Base-by-base conservation (phyloP, 495 filamentous ascomycete species). In the Astrocystis sublimbata region DNA sequence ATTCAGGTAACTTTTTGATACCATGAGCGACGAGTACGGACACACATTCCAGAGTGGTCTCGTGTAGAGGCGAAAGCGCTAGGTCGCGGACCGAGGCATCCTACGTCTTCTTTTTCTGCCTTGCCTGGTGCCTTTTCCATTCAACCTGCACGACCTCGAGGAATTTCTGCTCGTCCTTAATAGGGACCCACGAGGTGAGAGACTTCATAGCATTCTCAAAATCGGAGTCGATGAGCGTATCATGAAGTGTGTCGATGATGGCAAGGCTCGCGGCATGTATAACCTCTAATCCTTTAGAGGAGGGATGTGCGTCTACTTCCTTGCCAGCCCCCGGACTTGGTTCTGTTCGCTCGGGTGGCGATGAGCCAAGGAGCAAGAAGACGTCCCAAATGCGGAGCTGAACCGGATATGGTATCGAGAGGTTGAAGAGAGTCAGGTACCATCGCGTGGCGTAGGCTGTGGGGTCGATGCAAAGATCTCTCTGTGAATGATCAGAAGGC, bases 121-220 rank as follows among this genome's bases (percentile, higher is more conserved):
- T 71, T 33, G 56, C 61, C 62, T 79, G 80, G 70, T 89, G 86
- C 68, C 86, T 78, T 75, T 89, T 94, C 87, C 91, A 98, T 78
- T 97, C 94, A 17, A 90, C 85, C 70, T 90, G 87, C n/a, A 92
- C 86, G 21, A 99, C 93, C 62, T 89, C 88, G 92, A 99, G 96
- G 66, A 99, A 82, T 36, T 96, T 72, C 70, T 99, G 94, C 73
- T 96, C 91, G 63, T 98, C 96, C 75, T 90, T 91, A 67, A 99
- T 89, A 12, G 96, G 96, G 38, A 99, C 88, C 89, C 91, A 97
- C 59, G 89, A 91, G 40, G 94, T 99, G 61, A 99, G 83, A 26
- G 94, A 90, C 76, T 97, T 97, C 94, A 99, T 99, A 13, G 89
- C 88, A 68, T 96, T 96, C 74, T 99, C 94, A 69, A 99, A 99